Base-by-base conservation (phyloP, 176 grass and related monocot genomes). In the Paspalum vaginatum region DNA sequence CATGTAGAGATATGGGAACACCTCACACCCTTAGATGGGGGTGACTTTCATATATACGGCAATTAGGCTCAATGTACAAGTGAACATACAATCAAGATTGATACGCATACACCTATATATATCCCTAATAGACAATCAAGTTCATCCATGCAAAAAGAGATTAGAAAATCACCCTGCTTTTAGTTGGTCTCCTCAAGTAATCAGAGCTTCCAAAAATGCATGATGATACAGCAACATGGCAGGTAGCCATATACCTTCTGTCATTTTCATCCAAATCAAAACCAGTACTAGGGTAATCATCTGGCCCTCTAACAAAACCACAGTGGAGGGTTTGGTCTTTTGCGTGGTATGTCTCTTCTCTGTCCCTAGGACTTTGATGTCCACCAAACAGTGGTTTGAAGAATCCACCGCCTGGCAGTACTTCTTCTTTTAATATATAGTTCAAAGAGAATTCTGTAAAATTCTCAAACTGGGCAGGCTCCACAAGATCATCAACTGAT, bases 161-260 rank as follows among this genome's bases (percentile, higher is more conserved):
- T 56, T 50, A 87, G 75, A 72, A 82, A 18, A 80, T 63, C 86
- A 94, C 92, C 92, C 88, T 94, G 83, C 83, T 94, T n/a, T 87
- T 94, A 78, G 92, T 93, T 84, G 95, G 88, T 56, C 66, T 92
- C 86, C 95, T 92, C 45, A 98, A 69, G 85, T 91, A 98, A 87
- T 94, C 92, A 39, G 92, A 91, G 84, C 87, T 90, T 87, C 95
- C 90, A 81, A 98, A 98, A 89, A 94, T 98, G 74, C 92, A 94
- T 77, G 95, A 94, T 66, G 92, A 98, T 20, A 94, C 95, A 66
- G 87, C 88, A 68, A 98, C 85, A 44, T 46, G 59, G 70, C 90
- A 94, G 74, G 70, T 85, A 78, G 66, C 83, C 92, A 94, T 98
- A 65, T 87, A 85, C 68, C 78, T 73, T 72, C 61, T 91, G 65